Conservation (phyloP, 1,284 basidiomycete species). For the Ganoderma leucocontextum region DNA sequence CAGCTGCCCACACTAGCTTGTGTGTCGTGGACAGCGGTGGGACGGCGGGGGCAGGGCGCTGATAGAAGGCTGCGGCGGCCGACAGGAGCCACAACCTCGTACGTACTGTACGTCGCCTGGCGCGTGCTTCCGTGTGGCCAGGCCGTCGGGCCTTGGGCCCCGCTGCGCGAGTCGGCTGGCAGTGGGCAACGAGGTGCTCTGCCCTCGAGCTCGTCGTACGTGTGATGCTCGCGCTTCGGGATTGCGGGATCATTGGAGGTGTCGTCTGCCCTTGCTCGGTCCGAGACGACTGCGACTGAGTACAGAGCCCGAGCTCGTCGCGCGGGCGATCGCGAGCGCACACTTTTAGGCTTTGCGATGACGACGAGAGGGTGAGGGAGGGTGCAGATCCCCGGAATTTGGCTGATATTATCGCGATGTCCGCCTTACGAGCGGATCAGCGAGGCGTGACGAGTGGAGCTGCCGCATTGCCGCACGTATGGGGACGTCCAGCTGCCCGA, state of each 20-base stretch:
- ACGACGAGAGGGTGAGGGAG: neutral
- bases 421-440: conserved; percentile 10
- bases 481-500: neutral
- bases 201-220: neutral
- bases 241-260: neutral
- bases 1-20: neutral
- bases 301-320: neutral
- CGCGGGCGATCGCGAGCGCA: conserved; percentile 1
- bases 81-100: conserved; percentile 4
- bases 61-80: conserved; percentile 1
- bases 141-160: too few species aligned
- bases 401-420: conserved; percentile 2
- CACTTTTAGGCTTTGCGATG: conserved; percentile 3
- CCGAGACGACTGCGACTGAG: neutral
- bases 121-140: neutral
- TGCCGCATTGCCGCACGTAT: neutral
- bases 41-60: conserved; percentile 4
- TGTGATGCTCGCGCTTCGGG: neutral
- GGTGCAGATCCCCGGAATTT: neutral
- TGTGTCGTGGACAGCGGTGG: neutral
- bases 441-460: neutral
- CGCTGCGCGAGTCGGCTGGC: neutral
- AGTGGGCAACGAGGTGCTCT: neutral
- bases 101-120: neutral
- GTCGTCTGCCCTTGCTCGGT: conserved; percentile 1